Evolutionary conservation across 345 rosid genomes (phyloP).

Genomic region (Acer yangbiense): DNA sequence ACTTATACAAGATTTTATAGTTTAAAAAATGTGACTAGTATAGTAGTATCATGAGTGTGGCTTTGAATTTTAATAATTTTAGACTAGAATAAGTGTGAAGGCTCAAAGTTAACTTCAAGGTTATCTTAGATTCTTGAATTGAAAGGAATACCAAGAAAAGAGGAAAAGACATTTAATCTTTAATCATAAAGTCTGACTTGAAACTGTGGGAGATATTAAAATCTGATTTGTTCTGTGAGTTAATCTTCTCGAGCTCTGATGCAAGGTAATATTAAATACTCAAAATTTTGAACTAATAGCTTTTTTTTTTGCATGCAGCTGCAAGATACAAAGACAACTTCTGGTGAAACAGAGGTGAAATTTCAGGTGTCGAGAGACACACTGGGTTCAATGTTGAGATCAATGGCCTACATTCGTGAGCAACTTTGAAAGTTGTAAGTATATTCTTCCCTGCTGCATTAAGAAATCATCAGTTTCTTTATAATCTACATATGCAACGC

Average conservation of each 20-base stretch:
- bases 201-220: background rate
- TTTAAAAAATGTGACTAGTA: background rate
- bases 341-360: constrained; percentile 65
- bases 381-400: constrained; percentile 62
- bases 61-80: background rate
- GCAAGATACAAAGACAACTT: constrained; percentile 50
- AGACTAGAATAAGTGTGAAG: background rate
- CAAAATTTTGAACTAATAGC: background rate
- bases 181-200: background rate
- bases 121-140: background rate
- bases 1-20: constrained; percentile 2
- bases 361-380: constrained; percentile 70
- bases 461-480: background rate
- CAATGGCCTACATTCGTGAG: constrained; percentile 60
- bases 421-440: constrained; percentile 55
- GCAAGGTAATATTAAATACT: background rate
- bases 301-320: constrained; percentile 37
- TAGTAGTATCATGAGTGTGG: background rate
- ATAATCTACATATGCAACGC: background rate
- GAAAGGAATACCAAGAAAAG: background rate
- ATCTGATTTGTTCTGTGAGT: background rate
- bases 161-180: background rate
- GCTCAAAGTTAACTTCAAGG: background rate
- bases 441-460: background rate
- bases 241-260: background rate